phyloP scores from a whole-genome alignment of 352 stramenopile species.

The Pythium sp. region DNA sequence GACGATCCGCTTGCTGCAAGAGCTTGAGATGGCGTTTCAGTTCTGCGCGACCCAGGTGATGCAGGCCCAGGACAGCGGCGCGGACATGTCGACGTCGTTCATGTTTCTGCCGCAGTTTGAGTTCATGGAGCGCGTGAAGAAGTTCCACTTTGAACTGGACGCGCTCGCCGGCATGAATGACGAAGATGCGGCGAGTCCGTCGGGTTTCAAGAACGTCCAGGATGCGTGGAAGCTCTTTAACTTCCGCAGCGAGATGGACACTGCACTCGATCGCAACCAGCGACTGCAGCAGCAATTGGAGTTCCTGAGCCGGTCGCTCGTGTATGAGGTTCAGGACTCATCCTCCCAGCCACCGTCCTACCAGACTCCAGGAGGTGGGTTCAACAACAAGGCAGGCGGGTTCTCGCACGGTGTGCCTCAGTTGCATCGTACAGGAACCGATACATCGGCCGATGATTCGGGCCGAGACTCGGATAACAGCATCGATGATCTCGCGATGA shows the following conservation, averaged over 20 bases:
- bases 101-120: constrained; percentile 67
- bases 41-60: constrained; percentile 59
- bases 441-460: constrained; percentile 41
- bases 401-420: constrained; percentile 15
- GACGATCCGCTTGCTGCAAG: constrained; percentile 63
- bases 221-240: constrained; percentile 43
- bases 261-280: constrained; percentile 61
- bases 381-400: neutral
- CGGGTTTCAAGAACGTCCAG: constrained; percentile 6
- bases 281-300: constrained; percentile 60
- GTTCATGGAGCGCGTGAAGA: constrained; percentile 74
- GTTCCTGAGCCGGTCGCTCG: constrained; percentile 53
- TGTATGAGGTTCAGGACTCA: constrained; percentile 28
- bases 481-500: constrained; percentile 17
- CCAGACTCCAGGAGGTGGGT: neutral
- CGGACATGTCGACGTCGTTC: constrained; percentile 23
- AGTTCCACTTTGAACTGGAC: constrained; percentile 53
- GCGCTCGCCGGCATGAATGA: constrained; percentile 25
- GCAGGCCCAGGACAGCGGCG: constrained; percentile 23
- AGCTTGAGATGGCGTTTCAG: constrained; percentile 72
- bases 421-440: constrained; percentile 36
- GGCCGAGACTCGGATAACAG: constrained; percentile 22
- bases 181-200: neutral
- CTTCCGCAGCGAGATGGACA: constrained; percentile 48
- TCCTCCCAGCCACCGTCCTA: neutral